phyloP scores from a whole-genome alignment of 345 rosid genomes.

The Barbarea vulgaris region DNA sequence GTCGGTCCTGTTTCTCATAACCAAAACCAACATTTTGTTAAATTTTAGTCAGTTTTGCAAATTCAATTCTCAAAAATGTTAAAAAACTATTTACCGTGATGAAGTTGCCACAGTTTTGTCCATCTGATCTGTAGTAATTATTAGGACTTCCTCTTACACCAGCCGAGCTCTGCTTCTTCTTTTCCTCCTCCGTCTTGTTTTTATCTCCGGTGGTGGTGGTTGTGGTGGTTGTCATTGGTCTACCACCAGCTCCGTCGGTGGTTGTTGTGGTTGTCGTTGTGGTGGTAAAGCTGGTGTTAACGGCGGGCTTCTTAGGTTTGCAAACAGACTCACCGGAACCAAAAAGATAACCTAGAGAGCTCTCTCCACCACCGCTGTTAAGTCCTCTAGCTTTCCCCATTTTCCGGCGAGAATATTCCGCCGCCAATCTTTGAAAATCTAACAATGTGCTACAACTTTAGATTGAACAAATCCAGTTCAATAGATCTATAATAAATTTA shows the following conservation, averaged over 20 bases:
- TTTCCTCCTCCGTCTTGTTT: conserved; percentile 42
- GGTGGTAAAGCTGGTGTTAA: conserved; percentile 20
- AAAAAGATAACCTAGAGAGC: conserved; percentile 88
- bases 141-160: conserved; percentile 69
- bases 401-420: conserved; percentile 19
- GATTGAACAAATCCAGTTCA: background rate
- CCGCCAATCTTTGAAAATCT: conserved; percentile 12
- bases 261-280: conserved; percentile 43
- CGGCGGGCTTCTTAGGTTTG: conserved; percentile 47
- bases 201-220: conserved; percentile 41
- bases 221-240: conserved; percentile 40
- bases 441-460: conserved; percentile 23
- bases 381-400: conserved; percentile 81
- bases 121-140: conserved; percentile 77
- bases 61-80: background rate
- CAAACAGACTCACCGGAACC: conserved; percentile 62
- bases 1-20: conserved; percentile 49
- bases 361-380: conserved; percentile 86
- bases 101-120: conserved; percentile 86
- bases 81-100: conserved; percentile 56
- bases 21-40: background rate
- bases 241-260: conserved; percentile 59
- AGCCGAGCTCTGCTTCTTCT: conserved; percentile 57
- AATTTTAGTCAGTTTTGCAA: background rate
- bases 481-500: conserved; percentile 9